phyloP scores from a whole-genome alignment of 306 rosid genomes.

The Nissolia schottii region DNA sequence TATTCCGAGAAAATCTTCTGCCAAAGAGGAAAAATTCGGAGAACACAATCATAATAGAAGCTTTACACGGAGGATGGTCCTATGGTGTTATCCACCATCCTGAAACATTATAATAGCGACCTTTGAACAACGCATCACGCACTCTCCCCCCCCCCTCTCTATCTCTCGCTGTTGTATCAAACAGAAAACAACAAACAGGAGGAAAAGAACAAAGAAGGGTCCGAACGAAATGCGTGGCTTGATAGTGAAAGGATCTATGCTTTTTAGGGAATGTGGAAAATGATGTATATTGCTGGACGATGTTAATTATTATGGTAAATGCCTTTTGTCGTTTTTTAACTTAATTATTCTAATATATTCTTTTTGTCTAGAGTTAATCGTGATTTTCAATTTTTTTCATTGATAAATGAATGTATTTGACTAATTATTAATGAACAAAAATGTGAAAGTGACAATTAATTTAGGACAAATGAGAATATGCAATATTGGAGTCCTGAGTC shows the following conservation, averaged over 20 bases:
- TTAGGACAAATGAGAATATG: too few relatives aligned
- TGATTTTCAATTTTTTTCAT: too few relatives aligned
- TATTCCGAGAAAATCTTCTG: not conserved
- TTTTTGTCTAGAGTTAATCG: too few relatives aligned
- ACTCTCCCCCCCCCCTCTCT: too few relatives aligned
- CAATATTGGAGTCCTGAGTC: not conserved
- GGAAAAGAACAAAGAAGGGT: not conserved
- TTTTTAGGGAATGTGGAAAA: not conserved
- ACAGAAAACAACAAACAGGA: conserved; percentile 3
- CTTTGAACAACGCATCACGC: not conserved
- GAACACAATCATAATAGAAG: not conserved
- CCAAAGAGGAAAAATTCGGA: not conserved
- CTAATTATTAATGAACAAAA: too few relatives aligned
- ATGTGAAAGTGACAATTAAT: too few relatives aligned
- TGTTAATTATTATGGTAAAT: not conserved
- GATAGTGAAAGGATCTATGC: conserved; percentile 21
- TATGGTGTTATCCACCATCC: conserved; percentile 20
- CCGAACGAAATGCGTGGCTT: conserved; percentile 2
- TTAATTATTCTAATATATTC: not conserved
- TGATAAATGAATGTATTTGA: too few relatives aligned
- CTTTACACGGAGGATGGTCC: conserved; percentile 22
- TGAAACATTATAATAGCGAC: not conserved
- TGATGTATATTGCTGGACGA: not conserved
- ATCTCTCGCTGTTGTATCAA: not conserved
- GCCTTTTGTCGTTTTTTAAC: not conserved